phyloP scores from a whole-genome alignment of 2,329 filamentous ascomycete species.

The Xylariaceae sp. region DNA sequence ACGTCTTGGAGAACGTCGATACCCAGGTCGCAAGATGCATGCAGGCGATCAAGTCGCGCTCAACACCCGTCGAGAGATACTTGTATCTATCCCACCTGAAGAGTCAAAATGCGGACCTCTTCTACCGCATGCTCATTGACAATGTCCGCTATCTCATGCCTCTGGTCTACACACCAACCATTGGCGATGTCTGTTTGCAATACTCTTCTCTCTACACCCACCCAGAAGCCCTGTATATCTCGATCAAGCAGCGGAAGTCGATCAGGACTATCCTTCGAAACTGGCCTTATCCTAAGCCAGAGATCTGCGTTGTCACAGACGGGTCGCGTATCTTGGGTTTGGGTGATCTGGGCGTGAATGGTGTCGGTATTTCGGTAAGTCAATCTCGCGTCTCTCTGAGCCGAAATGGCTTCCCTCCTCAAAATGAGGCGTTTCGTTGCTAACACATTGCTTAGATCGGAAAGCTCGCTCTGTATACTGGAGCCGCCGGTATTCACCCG shows the following conservation, averaged over 20 bases:
- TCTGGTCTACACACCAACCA: conserved; percentile 81
- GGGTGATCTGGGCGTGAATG: conserved; percentile 92
- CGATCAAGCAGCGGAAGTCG: conserved; percentile 87
- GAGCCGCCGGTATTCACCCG: conserved; percentile 90
- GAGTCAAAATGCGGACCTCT: conserved; percentile 71
- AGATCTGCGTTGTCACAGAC: conserved; percentile 96
- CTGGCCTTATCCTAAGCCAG: conserved; percentile 83
- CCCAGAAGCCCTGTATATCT: conserved; percentile 93
- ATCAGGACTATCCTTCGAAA: conserved; percentile 84
- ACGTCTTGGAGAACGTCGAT: conserved; percentile 56
- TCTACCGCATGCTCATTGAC: conserved; percentile 75
- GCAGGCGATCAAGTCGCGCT: conserved; percentile 65
- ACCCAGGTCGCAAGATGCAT: conserved; percentile 63
- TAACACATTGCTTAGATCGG: conserved; percentile 57
- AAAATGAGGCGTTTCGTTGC: conserved; percentile 18
- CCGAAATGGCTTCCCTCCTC: background rate
- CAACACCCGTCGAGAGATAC: conserved; percentile 74
- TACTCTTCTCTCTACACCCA: conserved; percentile 96
- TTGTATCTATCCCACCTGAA: conserved; percentile 74
- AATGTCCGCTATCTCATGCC: conserved; percentile 75
- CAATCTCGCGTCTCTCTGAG: conserved; percentile 6
- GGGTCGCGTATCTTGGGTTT: conserved; percentile 89
- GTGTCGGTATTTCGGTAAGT: conserved; percentile 89
- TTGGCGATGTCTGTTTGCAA: conserved; percentile 92
- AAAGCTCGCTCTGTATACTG: conserved; percentile 92